Conservation (phyloP, 108 stramenopile species). For the Fragilariopsis cylindrus region DNA sequence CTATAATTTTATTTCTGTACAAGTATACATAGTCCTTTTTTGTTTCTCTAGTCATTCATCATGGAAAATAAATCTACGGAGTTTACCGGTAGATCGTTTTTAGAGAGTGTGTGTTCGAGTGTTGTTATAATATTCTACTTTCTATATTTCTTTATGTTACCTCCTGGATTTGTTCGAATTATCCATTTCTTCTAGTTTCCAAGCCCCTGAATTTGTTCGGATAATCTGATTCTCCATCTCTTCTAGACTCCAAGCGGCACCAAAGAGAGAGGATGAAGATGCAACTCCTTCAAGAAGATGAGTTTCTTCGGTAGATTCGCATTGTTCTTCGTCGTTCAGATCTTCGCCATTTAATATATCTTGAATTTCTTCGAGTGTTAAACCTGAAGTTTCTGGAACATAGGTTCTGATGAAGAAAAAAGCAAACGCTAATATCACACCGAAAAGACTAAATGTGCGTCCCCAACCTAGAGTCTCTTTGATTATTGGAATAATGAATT, state of each 20-base stretch:
- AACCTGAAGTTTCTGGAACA: constrained; percentile 16
- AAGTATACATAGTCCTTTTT: too few relatives aligned
- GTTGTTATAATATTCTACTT: too few relatives aligned
- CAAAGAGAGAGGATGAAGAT: background rate
- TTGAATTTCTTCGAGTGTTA: constrained; percentile 23
- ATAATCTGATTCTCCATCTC: constrained; percentile 9
- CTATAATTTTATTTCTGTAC: too few relatives aligned
- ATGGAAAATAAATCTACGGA: too few relatives aligned
- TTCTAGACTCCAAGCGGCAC: background rate
- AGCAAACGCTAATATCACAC: constrained; percentile 3
- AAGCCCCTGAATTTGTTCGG: background rate
- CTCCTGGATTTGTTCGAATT: too few relatives aligned
- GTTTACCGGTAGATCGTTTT: too few relatives aligned
- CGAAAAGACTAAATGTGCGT: constrained; percentile 13
- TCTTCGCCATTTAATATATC: background rate
- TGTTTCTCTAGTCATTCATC: too few relatives aligned
- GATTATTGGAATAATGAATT: constrained; percentile 20
- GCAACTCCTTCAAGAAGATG: background rate
- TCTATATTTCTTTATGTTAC: too few relatives aligned
- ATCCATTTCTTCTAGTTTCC: too few relatives aligned
- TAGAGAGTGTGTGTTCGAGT: too few relatives aligned
- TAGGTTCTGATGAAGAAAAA: constrained; percentile 14
- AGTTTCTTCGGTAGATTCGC: background rate
- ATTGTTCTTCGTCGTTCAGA: background rate
- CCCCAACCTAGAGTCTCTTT: constrained; percentile 22